Evolutionary conservation across 257 asterid species (phyloP).

Genomic region (Henckelia pumila): DNA sequence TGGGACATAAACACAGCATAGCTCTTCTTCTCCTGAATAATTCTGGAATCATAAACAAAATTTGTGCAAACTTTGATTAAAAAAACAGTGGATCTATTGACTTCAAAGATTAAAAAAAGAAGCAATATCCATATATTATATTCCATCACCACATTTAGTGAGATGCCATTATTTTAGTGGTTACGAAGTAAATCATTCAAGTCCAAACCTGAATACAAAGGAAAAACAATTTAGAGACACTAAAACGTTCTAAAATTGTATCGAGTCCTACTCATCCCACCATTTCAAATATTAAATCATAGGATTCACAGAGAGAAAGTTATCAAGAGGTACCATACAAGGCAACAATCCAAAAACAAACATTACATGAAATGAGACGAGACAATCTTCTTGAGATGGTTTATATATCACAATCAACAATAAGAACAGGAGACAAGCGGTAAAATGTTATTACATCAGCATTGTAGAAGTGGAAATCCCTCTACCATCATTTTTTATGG

Average conservation of each 20-base stretch:
- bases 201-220: neutral
- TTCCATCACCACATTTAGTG: neutral
- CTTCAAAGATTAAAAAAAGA: neutral
- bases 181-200: conserved; percentile 5
- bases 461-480: conserved; percentile 15
- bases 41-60: conserved; percentile 33
- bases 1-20: conserved; percentile 72
- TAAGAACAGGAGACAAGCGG: conserved; percentile 1
- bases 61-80: neutral
- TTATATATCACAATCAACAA: conserved; percentile 6
- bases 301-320: neutral
- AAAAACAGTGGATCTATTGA: neutral
- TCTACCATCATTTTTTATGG: conserved; percentile 15
- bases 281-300: conserved; percentile 4
- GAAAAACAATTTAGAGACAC: conserved; percentile 1
- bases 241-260: conserved; percentile 5
- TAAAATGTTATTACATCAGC: neutral
- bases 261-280: neutral
- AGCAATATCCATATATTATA: conserved; percentile 3
- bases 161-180: neutral
- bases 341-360: neutral
- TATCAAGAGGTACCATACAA: neutral
- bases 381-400: conserved; percentile 9
- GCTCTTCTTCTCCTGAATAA: conserved; percentile 58
- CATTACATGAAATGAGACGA: conserved; percentile 6